Evolutionary conservation across 192 early-diverging fungal genomes (phyloP), one percentile per base, ranked within the genome.

Genomic region (Backusella sp.): DNA sequence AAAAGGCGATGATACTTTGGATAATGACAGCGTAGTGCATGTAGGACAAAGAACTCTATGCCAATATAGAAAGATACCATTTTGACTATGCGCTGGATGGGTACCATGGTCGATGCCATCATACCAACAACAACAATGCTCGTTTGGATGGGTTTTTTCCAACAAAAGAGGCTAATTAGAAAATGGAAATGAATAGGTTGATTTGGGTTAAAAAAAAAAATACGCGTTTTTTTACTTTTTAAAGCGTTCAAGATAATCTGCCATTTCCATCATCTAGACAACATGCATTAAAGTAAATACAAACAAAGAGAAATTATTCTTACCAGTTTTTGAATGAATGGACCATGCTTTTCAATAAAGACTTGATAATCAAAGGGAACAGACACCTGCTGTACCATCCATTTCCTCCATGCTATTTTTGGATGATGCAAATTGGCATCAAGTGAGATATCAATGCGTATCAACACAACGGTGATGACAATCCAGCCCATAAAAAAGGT

Each of bases 1-100:
- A 88, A 88, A 0, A 85, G 42, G 23, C 81, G 82, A 41, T 82
- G 73, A 73, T 84, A 81, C 36, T 80, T 76, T 19, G 85, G 87
- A 37, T 82, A 88, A 28, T 78, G 76, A 6, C 80, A 77, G 68
- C 83, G 78, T 21, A 86, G 59, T 0, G 79, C 75, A 34, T 83
- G 66, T 32, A 88, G 59, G 2, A 88, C 74, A 65, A 86, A 88
- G 53, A 85, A 84, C 30, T 84, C 84, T 3, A 77, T 21, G 0
- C 85, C 85, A 26, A 85, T 44, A 26, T 76, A 76, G 11, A 80
- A 72, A 4, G 68, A 62, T 1, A 46, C 6, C 44, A 53, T 37
- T 34, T 73, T 75, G 26, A 36, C 35, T 34, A 76, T 44, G 9
- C 62, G 26, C 28, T 37, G 17, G 19, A 52, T 59, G 1, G 79